These are phyloP conservation scores for Lobosporangium transversale DNA, from an alignment of 192 early-diverging fungal species.

Conservation along the genomic window DNA sequence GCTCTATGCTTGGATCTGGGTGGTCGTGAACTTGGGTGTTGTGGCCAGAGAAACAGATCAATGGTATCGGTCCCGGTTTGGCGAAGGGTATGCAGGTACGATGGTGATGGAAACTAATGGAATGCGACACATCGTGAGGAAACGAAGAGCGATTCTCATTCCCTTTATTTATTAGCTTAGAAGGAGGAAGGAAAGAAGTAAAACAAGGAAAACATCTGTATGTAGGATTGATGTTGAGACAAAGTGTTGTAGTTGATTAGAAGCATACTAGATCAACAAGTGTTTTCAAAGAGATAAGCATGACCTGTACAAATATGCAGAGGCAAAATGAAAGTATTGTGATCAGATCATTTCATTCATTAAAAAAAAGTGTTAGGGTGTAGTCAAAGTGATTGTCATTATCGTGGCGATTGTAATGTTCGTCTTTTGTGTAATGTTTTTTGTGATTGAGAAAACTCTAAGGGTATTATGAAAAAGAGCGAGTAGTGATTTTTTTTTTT, in stretches of 20 bases:
- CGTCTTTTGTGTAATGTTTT: neutral
- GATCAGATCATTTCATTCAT: neutral
- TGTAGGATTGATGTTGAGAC: too few species aligned
- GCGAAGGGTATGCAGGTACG: slow-evolving; percentile 47
- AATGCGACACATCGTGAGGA: too few species aligned
- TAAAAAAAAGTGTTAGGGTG: too few species aligned
- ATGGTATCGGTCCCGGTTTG: slow-evolving; percentile 77
- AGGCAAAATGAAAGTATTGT: neutral
- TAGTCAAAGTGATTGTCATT: too few species aligned
- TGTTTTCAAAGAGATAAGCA: too few species aligned
- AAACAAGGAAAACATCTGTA: too few species aligned
- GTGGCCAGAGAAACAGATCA: slow-evolving; percentile 69
- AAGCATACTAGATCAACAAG: too few species aligned
- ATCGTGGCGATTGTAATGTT: too few species aligned
- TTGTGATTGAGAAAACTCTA: neutral
- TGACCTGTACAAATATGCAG: neutral
- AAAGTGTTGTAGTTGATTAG: too few species aligned
- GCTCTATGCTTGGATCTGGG: slow-evolving; percentile 66
- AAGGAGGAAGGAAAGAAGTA: neutral
- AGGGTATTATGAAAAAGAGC: neutral
- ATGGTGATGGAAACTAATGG: neutral
- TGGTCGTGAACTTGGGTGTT: slow-evolving; percentile 67
- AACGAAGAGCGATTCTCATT: slow-evolving; percentile 8
- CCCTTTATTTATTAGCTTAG: slow-evolving; percentile 20
- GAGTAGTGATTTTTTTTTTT: too few species aligned